phyloP scores from a whole-genome alignment of 2,329 filamentous ascomycete species.

The Triangularia verruculosa region DNA sequence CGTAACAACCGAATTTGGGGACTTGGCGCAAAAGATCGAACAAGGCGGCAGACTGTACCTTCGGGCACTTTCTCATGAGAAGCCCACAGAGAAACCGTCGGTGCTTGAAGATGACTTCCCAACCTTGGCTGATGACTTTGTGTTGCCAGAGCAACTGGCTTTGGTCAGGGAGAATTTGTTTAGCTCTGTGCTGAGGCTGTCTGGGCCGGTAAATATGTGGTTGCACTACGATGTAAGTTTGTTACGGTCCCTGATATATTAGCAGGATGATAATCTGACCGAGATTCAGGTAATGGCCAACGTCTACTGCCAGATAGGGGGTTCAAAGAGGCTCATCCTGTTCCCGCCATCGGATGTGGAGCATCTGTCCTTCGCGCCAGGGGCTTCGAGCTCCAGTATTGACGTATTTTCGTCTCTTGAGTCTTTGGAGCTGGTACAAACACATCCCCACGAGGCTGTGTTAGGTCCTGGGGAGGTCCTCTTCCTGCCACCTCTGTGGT shows the following conservation, averaged over 20 bases:
- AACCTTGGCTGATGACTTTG: slow-evolving; percentile 65
- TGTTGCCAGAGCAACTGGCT: slow-evolving; percentile 59
- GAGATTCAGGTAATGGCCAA: slow-evolving; percentile 79
- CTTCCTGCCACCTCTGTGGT: slow-evolving; percentile 80
- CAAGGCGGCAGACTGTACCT: slow-evolving; percentile 67
- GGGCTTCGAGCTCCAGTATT: slow-evolving; percentile 75
- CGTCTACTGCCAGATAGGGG: slow-evolving; percentile 74
- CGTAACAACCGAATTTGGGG: slow-evolving; percentile 61
- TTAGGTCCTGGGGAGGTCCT: slow-evolving; percentile 72
- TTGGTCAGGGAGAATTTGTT: slow-evolving; percentile 63
- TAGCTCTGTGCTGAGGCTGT: slow-evolving; percentile 76
- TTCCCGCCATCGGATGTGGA: slow-evolving; percentile 76
- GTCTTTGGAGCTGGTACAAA: slow-evolving; percentile 30
- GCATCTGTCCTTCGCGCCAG: slow-evolving; percentile 67
- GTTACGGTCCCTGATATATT: background rate
- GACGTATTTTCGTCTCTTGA: slow-evolving; percentile 60
- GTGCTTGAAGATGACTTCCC: slow-evolving; percentile 70
- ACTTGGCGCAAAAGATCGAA: slow-evolving; percentile 61
- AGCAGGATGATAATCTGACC: slow-evolving; percentile 2
- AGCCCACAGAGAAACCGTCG: slow-evolving; percentile 68
- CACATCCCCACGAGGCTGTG: slow-evolving; percentile 64
- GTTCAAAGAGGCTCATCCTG: slow-evolving; percentile 69
- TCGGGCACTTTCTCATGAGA: slow-evolving; percentile 68
- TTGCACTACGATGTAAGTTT: slow-evolving; percentile 74
- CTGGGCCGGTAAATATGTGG: slow-evolving; percentile 82